Conservation (phyloP, 208 protist species). For the Angomonas desouzai region DNA sequence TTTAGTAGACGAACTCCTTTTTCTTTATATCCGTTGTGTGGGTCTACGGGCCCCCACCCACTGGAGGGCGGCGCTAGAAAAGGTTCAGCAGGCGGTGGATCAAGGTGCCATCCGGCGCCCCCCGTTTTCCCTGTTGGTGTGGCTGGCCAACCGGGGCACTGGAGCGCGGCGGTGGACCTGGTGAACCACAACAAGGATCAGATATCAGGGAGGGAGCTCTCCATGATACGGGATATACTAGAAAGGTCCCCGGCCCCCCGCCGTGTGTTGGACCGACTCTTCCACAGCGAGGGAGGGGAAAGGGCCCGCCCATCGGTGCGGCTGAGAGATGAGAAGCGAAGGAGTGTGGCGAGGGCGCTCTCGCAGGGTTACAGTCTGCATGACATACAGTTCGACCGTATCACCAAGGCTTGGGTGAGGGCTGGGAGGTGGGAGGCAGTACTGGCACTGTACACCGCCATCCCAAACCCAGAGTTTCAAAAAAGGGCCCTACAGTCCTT, state of each 20-base stretch:
- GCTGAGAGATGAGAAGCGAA: conserved; percentile 17
- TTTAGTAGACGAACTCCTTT: conserved; percentile 36
- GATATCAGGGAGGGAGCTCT: neutral
- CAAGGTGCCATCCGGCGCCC: neutral
- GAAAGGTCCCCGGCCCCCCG: neutral
- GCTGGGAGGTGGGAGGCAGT: conserved; percentile 42
- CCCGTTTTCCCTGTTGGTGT: conserved; percentile 1
- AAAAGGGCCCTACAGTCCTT: conserved; percentile 17
- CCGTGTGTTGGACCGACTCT: neutral
- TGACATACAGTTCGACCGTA: conserved; percentile 60
- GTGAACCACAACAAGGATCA: neutral
- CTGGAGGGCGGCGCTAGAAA: conserved; percentile 37
- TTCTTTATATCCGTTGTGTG: conserved; percentile 42
- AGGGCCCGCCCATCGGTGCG: conserved; percentile 8
- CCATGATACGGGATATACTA: neutral
- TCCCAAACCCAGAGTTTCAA: conserved; percentile 58
- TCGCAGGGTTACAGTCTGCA: conserved; percentile 46
- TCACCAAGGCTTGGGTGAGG: conserved; percentile 38
- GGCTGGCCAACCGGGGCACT: conserved; percentile 4
- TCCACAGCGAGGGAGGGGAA: neutral
- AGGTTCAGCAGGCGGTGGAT: conserved; percentile 13
- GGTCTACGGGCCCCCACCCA: conserved; percentile 39
- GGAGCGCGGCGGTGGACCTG: neutral
- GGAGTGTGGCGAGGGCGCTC: conserved; percentile 33
- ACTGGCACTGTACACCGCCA: conserved; percentile 46